Conservation (phyloP, 129 eudicot species). For the Flaveria trinervia region DNA sequence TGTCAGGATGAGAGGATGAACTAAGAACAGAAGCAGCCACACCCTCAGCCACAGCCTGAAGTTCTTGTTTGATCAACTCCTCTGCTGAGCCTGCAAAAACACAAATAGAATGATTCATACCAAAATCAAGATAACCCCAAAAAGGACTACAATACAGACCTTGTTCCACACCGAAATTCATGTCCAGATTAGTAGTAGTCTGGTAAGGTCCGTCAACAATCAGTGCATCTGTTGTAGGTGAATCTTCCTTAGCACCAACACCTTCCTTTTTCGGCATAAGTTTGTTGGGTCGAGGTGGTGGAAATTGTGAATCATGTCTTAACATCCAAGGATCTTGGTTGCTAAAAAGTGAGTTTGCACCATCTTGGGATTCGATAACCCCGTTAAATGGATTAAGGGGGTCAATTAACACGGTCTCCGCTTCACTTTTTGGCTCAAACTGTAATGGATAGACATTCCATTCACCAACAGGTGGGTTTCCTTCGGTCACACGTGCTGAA, state of each 20-base stretch:
- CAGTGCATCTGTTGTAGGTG: conserved; percentile 37
- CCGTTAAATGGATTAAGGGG: conserved; percentile 45
- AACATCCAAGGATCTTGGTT: conserved; percentile 97
- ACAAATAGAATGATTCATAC: conserved; percentile 3
- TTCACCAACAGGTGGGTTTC: conserved; percentile 35
- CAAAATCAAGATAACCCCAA: not conserved
- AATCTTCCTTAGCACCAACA: conserved; percentile 45
- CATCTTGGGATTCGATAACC: conserved; percentile 48
- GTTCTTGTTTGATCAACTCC: conserved; percentile 87
- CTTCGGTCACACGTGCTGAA: conserved; percentile 39
- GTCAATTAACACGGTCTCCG: conserved; percentile 31
- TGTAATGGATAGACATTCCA: conserved; percentile 42
- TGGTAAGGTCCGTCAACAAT: conserved; percentile 43
- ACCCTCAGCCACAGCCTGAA: conserved; percentile 94
- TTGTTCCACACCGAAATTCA: conserved; percentile 48
- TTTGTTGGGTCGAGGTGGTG: conserved; percentile 80
- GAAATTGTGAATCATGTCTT: conserved; percentile 59
- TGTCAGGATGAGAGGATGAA: conserved; percentile 58
- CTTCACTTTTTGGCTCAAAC: conserved; percentile 40
- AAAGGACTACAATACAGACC: conserved; percentile 41
- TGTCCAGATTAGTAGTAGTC: conserved; percentile 45
- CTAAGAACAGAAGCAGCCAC: conserved; percentile 89
- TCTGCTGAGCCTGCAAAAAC: conserved; percentile 68
- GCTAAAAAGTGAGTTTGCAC: conserved; percentile 64
- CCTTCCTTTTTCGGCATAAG: conserved; percentile 51